A percentile compares a stretch with the other conserved stretches of the same genome.
These are phyloP conservation scores for Corymbia citriodora DNA, from an alignment of 441 rosid genomes.

Conservation along the genomic window DNA sequence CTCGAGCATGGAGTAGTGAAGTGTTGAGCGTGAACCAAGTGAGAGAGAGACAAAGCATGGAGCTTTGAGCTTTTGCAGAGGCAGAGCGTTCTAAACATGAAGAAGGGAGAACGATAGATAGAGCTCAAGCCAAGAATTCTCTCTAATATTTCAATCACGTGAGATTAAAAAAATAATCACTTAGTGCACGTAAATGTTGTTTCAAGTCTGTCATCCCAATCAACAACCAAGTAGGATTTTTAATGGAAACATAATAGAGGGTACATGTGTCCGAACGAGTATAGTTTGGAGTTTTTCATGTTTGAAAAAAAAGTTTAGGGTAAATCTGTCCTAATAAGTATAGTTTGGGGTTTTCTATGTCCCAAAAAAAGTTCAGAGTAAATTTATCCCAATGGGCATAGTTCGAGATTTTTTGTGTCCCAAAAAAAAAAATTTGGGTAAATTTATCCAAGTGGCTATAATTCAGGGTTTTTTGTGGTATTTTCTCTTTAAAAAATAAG, in stretches of 20 bases:
- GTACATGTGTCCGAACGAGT: rapidly evolving
- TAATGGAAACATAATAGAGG: rapidly evolving
- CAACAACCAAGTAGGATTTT: rapidly evolving
- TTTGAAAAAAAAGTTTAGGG: rapidly evolving
- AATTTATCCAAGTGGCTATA: no score
- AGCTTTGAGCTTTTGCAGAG: neutral
- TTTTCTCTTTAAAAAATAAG: no score
- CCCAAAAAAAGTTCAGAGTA: no score
- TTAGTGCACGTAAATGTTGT: rapidly evolving
- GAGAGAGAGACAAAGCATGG: neutral
- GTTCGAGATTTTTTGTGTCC: no score
- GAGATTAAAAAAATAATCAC: no score
- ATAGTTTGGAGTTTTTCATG: rapidly evolving
- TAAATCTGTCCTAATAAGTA: rapidly evolving
- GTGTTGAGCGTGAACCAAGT: neutral
- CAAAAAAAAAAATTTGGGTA: no score
- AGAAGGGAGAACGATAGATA: neutral
- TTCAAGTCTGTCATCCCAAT: neutral
- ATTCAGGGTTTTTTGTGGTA: no score
- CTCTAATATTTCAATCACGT: neutral
- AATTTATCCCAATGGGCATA: no score
- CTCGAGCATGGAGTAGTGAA: neutral
- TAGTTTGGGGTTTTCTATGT: neutral
- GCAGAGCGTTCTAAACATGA: neutral
- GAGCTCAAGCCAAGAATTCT: rapidly evolving